Conservation (phyloP, 2,329 filamentous ascomycete genomes). For the Albifimbria verrucaria region DNA sequence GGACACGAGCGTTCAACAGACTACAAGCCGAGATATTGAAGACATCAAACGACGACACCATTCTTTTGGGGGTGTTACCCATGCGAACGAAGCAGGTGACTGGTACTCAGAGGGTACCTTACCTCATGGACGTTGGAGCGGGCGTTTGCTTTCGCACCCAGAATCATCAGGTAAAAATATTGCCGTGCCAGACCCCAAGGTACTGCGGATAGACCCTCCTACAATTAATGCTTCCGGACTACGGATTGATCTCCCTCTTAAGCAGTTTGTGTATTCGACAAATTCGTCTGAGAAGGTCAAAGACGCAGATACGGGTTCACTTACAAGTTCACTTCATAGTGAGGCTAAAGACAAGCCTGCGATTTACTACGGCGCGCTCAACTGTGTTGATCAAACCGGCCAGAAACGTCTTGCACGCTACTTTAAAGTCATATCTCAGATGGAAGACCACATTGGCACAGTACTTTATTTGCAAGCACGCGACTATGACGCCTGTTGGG, state of each 20-base stretch:
- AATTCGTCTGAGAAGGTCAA: no score
- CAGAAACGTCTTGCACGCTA: neutral
- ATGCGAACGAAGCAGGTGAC: neutral
- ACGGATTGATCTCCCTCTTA: neutral
- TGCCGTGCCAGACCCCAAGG: neutral
- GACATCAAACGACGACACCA: neutral
- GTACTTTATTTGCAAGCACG: neutral
- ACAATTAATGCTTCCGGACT: neutral
- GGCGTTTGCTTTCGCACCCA: neutral
- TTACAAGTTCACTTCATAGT: no score
- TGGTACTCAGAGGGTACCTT: neutral
- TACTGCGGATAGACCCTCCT: neutral
- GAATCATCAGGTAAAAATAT: neutral
- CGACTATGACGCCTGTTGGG: neutral
- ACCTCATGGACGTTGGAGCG: neutral
- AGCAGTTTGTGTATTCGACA: no score
- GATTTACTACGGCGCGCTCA: neutral
- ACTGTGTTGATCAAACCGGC: neutral
- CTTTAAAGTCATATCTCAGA: neutral
- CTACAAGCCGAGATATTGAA: neutral
- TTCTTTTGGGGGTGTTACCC: neutral
- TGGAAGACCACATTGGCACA: neutral
- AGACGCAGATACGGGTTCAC: no score
- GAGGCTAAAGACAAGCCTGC: no score
- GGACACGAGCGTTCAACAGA: neutral